Base-by-base conservation (phyloP, 768 basidiomycete genomes). In the Mycena epipterygia region DNA sequence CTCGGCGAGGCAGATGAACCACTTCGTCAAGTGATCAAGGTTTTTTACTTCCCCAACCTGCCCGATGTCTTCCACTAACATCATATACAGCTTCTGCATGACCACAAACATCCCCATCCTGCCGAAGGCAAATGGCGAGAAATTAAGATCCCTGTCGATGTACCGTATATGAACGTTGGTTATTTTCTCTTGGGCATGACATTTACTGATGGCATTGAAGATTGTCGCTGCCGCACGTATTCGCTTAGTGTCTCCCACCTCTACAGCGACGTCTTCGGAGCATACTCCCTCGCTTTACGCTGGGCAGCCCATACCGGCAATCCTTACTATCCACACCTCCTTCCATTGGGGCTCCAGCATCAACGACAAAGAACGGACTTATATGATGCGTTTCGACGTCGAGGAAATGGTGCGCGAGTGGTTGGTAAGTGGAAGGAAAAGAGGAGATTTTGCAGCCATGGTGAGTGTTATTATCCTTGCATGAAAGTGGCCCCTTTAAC, bases 391-490 rank as follows among this genome's bases (percentile, higher is more conserved):
- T 41, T 98, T 93, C 76, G 94, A 96, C 72, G 85, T 98, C 19
- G 90, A 94, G 66, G 94, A 95, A 73, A 86, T 90, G 79, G 87
- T 90, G 21, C 90, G 89, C 56, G 93, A 95, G 73, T 98, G 97
- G 97, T 84, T 98, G 4, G 89, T 98, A 12, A 93, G 95, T 69
- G 97, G 97, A 12, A 87, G 87, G 46, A 97, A 96, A 81, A 89
- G 93, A 60, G 96, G 96, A 0, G 93, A 93, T 73, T 97, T 95
- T 75, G 62, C 86, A 21, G 94, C 93, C 3, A 85, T 83, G 81
- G 97, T 94, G 75, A 76, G n/a, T n/a, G n/a, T 2, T 33, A 9
- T 35, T 19, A 42, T 39, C 53, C 11, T 25, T 63, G 19, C 57
- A 35, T 55, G 27, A 21, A 23, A 25, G 33, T 65, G 42, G 46